Evolutionary conservation across 768 basidiomycete species (phyloP), one percentile per base, ranked within the genome.

Genomic region (Neoboletus brunneissimus): DNA sequence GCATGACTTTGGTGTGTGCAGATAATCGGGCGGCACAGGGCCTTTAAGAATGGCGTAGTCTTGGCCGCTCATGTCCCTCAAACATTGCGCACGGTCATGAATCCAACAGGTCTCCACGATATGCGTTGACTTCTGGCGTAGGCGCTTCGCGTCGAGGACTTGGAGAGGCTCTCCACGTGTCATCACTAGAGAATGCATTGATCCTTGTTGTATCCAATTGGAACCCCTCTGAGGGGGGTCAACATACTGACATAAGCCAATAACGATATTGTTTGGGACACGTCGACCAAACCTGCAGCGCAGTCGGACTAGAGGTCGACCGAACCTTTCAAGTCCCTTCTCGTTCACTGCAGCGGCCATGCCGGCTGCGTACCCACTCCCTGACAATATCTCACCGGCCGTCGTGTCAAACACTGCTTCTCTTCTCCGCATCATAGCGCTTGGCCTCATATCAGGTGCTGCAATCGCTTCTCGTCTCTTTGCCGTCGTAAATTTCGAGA

Each of bases 401-500:
- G 87, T 91, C 42, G 84, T 94, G 64, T 77, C 83, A 51, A 97
- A 98, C 66, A 89, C 91, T n/a, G 84, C 88, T 41, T 94, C 94
- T 49, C 80, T 98, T 63, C 78, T 99, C 63, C 87, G 92, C 61
- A 93, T 96, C 60, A 81, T 97, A 62, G 89, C 95, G 23, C 87
- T 99, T 54, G 80, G 83, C 16, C 79, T 96, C 68, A 98, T 98
- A 66, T 94, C 94, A 53, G 94, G 83, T 63, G 94, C 95, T 66
- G 95, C 97, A 23, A 90, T 98, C 67, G 88, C 95, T 34, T 96
- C 94, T 56, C 87, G 97, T 72, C 80, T 98, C 67, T 99, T 99
- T 69, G 96, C 97, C 61, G 97, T 99, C 66, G 78, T 98, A 60
- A 92, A 98, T 64, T 98, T 97, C 71, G 97, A 99, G 78, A 96